phyloP scores from a whole-genome alignment of 139 green algal species.

The Tetradesmus obliquus region DNA sequence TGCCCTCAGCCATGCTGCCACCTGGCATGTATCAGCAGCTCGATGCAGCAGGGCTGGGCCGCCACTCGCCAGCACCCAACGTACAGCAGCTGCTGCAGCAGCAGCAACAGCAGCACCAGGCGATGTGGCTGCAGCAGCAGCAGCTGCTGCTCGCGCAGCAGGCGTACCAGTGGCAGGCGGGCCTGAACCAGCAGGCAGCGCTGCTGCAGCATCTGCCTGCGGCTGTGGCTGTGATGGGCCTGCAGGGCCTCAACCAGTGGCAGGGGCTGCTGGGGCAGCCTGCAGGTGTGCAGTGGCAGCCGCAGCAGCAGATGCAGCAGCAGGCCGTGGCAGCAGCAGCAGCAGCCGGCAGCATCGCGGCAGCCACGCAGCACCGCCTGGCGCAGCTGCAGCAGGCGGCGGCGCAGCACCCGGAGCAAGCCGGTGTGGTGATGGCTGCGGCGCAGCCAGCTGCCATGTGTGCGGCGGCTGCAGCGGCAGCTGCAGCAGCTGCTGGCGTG shows the following conservation, averaged over 20 bases:
- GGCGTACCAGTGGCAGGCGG: constrained; percentile 21
- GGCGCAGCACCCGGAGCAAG: constrained; percentile 7
- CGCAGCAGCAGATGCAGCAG: constrained; percentile 42
- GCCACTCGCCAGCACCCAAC: neutral
- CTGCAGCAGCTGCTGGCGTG: constrained; percentile 20
- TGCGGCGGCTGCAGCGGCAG: constrained; percentile 18
- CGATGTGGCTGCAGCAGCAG: constrained; percentile 40
- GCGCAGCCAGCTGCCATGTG: constrained; percentile 17
- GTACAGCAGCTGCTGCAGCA: constrained; percentile 10
- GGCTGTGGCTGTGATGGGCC: constrained; percentile 25
- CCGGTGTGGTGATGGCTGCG: neutral
- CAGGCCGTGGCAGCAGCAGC: constrained; percentile 21
- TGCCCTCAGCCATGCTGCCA: neutral
- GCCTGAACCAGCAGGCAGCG: constrained; percentile 21
- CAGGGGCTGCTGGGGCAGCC: neutral
- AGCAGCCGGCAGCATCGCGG: constrained; percentile 8
- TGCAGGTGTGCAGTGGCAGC: neutral
- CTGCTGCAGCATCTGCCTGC: constrained; percentile 20
- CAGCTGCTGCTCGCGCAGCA: constrained; percentile 40
- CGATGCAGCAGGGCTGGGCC: neutral
- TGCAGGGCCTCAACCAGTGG: constrained; percentile 15
- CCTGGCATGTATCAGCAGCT: neutral
- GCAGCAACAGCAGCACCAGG: constrained; percentile 33
- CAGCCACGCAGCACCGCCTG: constrained; percentile 27
- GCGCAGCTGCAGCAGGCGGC: constrained; percentile 33